phyloP scores from a whole-genome alignment of 164 flowering plant genomes.

The Vitis amurensis region DNA sequence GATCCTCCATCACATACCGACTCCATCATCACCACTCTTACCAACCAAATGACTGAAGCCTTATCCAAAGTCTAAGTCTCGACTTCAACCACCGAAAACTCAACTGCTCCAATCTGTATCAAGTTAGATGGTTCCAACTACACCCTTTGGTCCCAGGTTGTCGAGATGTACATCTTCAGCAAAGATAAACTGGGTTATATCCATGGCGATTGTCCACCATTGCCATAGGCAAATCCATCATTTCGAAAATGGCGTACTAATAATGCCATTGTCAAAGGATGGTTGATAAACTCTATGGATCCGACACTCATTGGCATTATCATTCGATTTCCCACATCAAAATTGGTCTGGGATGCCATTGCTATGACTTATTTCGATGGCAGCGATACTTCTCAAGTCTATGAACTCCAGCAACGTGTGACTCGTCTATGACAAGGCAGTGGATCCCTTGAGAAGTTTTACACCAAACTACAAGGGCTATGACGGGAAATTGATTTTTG shows the following conservation, averaged over 20 bases:
- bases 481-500: too few species aligned
- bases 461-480: background rate
- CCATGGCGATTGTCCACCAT: background rate
- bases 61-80: too few species aligned
- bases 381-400: conserved; percentile 5
- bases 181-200: background rate
- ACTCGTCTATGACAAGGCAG: background rate
- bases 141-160: conserved; percentile 10
- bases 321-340: background rate
- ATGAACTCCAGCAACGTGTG: background rate
- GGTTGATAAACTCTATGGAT: background rate
- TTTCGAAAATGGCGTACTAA: background rate
- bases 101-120: background rate
- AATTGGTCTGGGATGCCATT: background rate
- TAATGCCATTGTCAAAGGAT: conserved; percentile 6
- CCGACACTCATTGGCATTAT: background rate
- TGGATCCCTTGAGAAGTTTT: conserved; percentile 3
- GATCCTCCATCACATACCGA: too few species aligned
- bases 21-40: too few species aligned
- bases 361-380: conserved; percentile 6
- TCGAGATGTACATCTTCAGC: background rate
- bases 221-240: background rate
- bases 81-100: too few species aligned
- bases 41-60: too few species aligned
- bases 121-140: conserved; percentile 18